These are phyloP conservation scores for Auricularia auricula-judae DNA, from an alignment of 768 basidiomycete genomes.

Conservation along the genomic window DNA sequence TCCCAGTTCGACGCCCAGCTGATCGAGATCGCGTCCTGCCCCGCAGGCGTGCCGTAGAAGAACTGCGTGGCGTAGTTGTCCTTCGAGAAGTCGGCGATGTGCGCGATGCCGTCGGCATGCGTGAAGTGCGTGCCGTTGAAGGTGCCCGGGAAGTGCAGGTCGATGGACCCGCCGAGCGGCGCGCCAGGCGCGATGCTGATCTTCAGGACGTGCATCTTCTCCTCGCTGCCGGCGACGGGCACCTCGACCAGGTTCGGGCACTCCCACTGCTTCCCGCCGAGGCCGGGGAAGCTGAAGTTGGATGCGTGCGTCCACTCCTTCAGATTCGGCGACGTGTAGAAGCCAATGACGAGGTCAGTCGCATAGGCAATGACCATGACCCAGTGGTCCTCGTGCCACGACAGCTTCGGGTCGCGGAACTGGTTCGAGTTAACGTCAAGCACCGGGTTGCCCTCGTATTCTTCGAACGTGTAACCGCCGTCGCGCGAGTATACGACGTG, in stretches of 20 bases:
- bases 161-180: constrained; percentile 14
- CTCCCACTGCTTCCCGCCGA: constrained; percentile 6
- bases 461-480: constrained; percentile 15
- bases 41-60: constrained; percentile 7
- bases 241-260: constrained; percentile 15
- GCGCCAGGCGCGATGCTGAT: constrained; percentile 12
- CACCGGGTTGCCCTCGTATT: constrained; percentile 16
- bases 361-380: constrained; percentile 16
- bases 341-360: not conserved
- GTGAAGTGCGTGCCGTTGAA: constrained; percentile 17
- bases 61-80: constrained; percentile 19
- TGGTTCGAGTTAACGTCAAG: constrained; percentile 13
- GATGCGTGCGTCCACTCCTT: constrained; percentile 12
- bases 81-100: constrained; percentile 6
- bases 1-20: constrained; percentile 18
- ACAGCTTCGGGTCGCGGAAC: constrained; percentile 19
- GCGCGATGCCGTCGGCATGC: constrained; percentile 3
- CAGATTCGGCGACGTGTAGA: constrained; percentile 17
- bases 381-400: constrained; percentile 14
- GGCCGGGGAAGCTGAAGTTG: constrained; percentile 12
- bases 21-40: constrained; percentile 9
- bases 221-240: constrained; percentile 8
- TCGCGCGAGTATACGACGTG: constrained; percentile 16
- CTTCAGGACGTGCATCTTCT: constrained; percentile 7
- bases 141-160: constrained; percentile 13